Conservation (phyloP, 2,329 filamentous ascomycete genomes). For the Pezicula neosporulosa region DNA sequence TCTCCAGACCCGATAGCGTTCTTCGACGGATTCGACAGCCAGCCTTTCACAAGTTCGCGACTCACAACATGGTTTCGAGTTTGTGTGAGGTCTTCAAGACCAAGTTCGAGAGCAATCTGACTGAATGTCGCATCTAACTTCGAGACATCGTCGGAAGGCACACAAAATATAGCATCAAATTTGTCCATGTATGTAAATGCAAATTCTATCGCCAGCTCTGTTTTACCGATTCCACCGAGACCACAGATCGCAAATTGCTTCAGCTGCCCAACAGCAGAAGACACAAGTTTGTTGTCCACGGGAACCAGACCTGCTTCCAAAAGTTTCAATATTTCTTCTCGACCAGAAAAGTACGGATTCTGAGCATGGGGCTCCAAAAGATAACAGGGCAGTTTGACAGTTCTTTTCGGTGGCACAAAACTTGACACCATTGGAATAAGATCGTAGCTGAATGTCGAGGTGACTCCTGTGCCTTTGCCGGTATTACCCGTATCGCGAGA, state of each 20-base stretch:
- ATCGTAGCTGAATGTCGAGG: no score
- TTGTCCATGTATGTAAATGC: background rate
- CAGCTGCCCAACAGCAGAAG: no score
- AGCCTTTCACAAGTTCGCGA: constrained; percentile 9
- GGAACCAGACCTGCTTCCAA: no score
- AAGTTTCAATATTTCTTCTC: no score
- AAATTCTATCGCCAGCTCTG: constrained; percentile 4
- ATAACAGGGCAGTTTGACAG: no score
- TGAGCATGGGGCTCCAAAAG: no score
- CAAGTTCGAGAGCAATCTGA: constrained; percentile 21
- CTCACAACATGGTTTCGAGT: constrained; percentile 8
- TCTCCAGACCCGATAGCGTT: background rate
- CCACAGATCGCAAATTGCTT: constrained; percentile 2
- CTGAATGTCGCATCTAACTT: constrained; percentile 25
- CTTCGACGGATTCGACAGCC: constrained; percentile 9
- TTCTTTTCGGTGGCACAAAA: no score
- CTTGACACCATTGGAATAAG: no score
- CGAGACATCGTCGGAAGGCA: constrained; percentile 23
- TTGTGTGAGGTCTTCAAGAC: constrained; percentile 17
- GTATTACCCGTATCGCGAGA: no score
- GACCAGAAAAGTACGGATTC: no score
- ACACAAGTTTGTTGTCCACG: no score
- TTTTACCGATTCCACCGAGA: constrained; percentile 7
- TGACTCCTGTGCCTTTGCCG: no score
- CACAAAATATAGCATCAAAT: constrained; percentile 20